These are phyloP conservation scores for Gynostemma pentaphyllum DNA, from an alignment of 306 rosid genomes.

Conservation along the genomic window DNA sequence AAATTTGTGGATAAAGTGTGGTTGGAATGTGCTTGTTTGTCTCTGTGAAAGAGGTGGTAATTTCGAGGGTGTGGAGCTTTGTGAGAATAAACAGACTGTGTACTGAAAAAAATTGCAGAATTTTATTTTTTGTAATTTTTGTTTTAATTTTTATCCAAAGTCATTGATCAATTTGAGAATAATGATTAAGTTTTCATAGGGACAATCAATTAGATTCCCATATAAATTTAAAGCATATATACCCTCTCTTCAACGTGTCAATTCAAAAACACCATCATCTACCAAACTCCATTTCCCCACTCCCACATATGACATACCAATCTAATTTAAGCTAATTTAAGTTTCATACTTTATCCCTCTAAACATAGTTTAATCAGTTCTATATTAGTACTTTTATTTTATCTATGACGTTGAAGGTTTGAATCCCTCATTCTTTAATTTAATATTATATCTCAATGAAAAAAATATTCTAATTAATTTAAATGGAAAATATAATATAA, in stretches of 20 bases:
- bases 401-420: no score
- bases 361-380: no score
- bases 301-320: no score
- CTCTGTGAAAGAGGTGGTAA: slow-evolving; percentile 5
- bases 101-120: slow-evolving; percentile 4
- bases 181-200: slow-evolving; percentile 7
- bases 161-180: slow-evolving; percentile 3
- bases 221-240: not conserved
- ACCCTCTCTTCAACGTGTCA: not conserved
- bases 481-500: no score
- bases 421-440: no score
- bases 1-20: not conserved
- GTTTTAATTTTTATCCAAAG: not conserved
- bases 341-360: no score
- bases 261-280: not conserved
- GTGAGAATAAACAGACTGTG: slow-evolving; percentile 7
- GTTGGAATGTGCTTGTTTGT: slow-evolving; percentile 3
- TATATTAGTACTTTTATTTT: no score
- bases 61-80: slow-evolving; percentile 5
- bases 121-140: no score
- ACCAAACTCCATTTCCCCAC: not conserved
- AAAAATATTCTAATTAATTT: no score
- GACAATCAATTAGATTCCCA: slow-evolving; percentile 9
- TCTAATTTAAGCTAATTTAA: no score
- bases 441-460: no score